Evolutionary conservation across 257 asterid species (phyloP), one percentile per base, ranked within the genome.

Genomic region (Handroanthus guayacan): DNA sequence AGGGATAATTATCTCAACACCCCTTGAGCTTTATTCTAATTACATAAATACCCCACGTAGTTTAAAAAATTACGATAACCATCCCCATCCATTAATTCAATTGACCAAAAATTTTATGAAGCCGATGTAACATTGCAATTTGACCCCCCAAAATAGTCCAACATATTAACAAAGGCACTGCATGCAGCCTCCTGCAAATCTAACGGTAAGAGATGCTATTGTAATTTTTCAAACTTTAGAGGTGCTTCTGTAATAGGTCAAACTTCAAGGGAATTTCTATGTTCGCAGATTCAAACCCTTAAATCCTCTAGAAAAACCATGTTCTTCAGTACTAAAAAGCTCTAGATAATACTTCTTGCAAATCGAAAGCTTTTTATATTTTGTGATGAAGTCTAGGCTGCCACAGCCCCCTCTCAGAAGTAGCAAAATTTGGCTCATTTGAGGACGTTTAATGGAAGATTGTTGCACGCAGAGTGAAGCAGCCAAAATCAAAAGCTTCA

Each of bases 371-470:
- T 80, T 87, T 61, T 84, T 89, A 62, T 82, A 66, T 52, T 85
- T 84, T 62, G 64, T 80, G 38, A 89, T 82, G 75, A 89, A 74
- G 63, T 90, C 92, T 56, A 82, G 57, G 86, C 96, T 90, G 45
- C 92, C 94, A 5, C 85, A 80, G 75, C 87, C 81, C 70, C 94
- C 96, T 84, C 88, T 86, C 60, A 90, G 87, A 71, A 90, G 89
- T 78, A 81, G 83, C 60, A 25, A 25, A 25, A 25, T 25, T 91
- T 90, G 93, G 71, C 87, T 87, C 84, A 90, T 90, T 18, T 76
- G 77, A 18, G 96, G 96, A 39, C 94, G 91, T 10, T 79, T 74
- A 47, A 82, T 73, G 14, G 94, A 73, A 67, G 94, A 88, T 63
- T 86, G 94, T 61, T 90, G 94, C 37, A 90, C 89, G 9, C 94